phyloP scores from a whole-genome alignment of 129 eudicot genomes.

The Flaveria robusta region DNA sequence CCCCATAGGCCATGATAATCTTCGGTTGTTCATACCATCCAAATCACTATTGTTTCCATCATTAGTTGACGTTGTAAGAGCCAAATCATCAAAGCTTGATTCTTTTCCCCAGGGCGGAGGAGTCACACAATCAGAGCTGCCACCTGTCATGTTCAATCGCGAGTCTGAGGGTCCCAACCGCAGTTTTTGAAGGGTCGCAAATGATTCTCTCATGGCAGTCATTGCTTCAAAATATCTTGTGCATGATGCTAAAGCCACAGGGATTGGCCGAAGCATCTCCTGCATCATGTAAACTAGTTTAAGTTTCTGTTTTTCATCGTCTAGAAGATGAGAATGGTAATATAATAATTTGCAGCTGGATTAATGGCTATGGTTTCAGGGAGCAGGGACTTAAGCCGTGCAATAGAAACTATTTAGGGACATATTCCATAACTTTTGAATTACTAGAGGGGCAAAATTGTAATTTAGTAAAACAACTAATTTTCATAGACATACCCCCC shows the following conservation, averaged over 20 bases:
- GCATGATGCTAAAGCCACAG: conserved; percentile 95
- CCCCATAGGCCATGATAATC: conserved; percentile 72
- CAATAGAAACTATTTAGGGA: background rate
- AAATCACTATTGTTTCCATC: conserved; percentile 34
- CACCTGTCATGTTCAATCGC: conserved; percentile 32
- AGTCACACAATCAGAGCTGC: conserved; percentile 59
- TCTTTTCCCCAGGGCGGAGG: conserved; percentile 75
- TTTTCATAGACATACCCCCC: conserved; percentile 75
- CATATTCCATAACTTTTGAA: background rate
- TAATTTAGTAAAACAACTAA: background rate
- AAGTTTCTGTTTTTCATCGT: background rate
- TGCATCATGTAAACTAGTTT: conserved; percentile 22
- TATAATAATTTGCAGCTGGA: background rate
- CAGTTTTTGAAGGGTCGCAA: conserved; percentile 78
- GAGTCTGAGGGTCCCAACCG: conserved; percentile 56
- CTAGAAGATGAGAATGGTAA: background rate
- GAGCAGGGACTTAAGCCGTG: background rate
- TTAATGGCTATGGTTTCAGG: background rate
- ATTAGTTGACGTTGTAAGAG: conserved; percentile 33
- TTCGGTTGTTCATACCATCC: conserved; percentile 44
- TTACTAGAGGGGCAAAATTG: background rate
- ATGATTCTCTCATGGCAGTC: conserved; percentile 97
- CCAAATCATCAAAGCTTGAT: conserved; percentile 62
- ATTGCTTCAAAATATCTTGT: conserved; percentile 94
- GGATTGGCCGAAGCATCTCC: conserved; percentile 99